Evolutionary conservation across 768 basidiomycete species (phyloP).

Genomic region (Pleurotus tuber-regium): DNA sequence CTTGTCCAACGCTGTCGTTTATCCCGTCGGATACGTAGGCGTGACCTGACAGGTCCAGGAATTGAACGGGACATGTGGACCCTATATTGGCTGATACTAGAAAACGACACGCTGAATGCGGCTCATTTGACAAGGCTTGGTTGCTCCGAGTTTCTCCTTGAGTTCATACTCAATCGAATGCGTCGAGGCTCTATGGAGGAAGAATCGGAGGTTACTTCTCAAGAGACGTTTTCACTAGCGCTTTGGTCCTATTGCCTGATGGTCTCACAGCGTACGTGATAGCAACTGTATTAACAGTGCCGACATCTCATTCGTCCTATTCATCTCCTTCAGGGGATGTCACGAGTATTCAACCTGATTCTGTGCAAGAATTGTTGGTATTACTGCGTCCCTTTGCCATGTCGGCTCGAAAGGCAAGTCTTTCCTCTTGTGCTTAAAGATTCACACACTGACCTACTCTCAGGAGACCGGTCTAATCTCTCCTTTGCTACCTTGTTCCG

Average conservation of each 20-base stretch:
- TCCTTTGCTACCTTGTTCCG: conserved; percentile 1
- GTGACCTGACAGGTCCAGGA: conserved; percentile 26
- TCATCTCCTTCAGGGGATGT: conserved; percentile 33
- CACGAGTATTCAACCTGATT: conserved; percentile 31
- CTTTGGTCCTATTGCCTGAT: conserved; percentile 41
- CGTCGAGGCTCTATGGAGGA: conserved; percentile 7
- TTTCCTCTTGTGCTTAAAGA: not conserved
- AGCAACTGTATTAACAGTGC: conserved; percentile 9
- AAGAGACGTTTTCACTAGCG: conserved; percentile 27
- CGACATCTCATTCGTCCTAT: conserved; percentile 16
- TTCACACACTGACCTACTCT: conserved; percentile 11
- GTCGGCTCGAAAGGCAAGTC: conserved; percentile 7
- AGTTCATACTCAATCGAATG: conserved; percentile 21
- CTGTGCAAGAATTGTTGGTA: conserved; percentile 38
- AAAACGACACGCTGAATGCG: conserved; percentile 49
- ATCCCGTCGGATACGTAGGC: conserved; percentile 44
- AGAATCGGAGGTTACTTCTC: conserved; percentile 12
- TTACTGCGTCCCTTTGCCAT: conserved; percentile 40
- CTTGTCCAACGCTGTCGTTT: conserved; percentile 45
- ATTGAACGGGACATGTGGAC: conserved; percentile 52
- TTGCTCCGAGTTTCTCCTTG: conserved; percentile 37
- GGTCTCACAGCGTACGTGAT: conserved; percentile 38
- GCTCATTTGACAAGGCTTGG: conserved; percentile 39
- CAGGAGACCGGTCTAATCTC: not conserved
- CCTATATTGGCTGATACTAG: conserved; percentile 33